A percentile compares a stretch with the other conserved stretches of the same genome.
These are phyloP conservation scores for Kwoniella mangroviensis DNA, from an alignment of 768 basidiomycete genomes.

Conservation along the genomic window DNA sequence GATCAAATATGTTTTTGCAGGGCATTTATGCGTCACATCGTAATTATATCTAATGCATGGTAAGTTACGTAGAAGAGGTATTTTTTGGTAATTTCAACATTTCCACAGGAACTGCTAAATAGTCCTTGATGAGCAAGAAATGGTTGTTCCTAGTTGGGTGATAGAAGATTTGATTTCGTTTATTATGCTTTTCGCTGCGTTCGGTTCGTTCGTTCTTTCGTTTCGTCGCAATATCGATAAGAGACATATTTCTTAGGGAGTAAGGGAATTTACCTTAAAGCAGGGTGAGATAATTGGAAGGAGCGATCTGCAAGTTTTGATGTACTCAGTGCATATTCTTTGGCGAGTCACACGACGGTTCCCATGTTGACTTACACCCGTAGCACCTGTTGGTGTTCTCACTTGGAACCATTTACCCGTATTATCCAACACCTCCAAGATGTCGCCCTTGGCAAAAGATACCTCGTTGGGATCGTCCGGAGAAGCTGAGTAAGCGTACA, in stretches of 20 bases:
- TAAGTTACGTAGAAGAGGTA: background rate
- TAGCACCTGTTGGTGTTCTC: conserved; percentile 46
- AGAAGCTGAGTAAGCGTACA: conserved; percentile 72
- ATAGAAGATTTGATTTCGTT: background rate
- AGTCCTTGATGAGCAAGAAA: background rate
- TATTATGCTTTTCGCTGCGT: conserved; percentile 2
- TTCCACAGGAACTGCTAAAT: background rate
- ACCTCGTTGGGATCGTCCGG: conserved; percentile 96
- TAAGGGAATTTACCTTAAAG: conserved; percentile 26
- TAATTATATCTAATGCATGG: background rate
- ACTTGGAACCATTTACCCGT: conserved; percentile 62
- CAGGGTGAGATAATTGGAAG: conserved; percentile 54
- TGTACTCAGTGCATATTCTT: background rate
- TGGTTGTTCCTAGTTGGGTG: background rate
- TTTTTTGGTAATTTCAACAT: background rate
- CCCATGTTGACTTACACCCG: conserved; percentile 46
- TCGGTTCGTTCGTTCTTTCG: conserved; percentile 12
- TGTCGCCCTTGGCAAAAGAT: conserved; percentile 87
- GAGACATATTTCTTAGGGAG: background rate
- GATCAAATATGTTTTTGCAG: no score
- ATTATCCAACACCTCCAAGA: conserved; percentile 90
- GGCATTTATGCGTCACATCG: no score
- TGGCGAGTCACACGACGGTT: background rate
- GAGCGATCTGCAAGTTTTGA: conserved; percentile 43
- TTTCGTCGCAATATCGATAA: background rate